These are phyloP conservation scores for Euphrasia arctica DNA, from an alignment of 305 asterid genomes.

Conservation along the genomic window DNA sequence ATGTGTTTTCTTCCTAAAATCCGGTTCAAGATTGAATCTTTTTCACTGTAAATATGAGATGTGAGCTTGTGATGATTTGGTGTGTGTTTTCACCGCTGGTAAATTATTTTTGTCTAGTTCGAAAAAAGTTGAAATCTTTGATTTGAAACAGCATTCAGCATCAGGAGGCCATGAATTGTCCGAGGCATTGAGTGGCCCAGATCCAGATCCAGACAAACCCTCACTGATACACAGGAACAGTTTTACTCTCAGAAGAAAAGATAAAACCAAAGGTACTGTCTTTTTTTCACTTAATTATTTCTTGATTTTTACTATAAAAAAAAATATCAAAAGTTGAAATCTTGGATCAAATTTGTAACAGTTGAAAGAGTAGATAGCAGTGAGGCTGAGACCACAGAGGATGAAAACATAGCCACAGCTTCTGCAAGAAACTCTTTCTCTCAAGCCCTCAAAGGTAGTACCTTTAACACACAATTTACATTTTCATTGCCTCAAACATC, in stretches of 20 bases:
- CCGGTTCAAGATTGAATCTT: not conserved
- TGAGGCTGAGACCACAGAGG: constrained; percentile 80
- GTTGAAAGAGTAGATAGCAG: constrained; percentile 60
- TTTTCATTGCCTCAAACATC: too few species aligned
- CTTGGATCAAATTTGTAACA: constrained; percentile 25
- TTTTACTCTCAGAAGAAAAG: constrained; percentile 52
- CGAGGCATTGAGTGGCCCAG: constrained; percentile 65
- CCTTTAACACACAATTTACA: too few species aligned
- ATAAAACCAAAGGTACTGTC: constrained; percentile 68
- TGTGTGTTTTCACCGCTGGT: not conserved
- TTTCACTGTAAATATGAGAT: not conserved
- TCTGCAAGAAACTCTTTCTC: constrained; percentile 94
- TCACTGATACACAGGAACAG: constrained; percentile 43
- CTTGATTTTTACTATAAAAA: constrained; percentile 2
- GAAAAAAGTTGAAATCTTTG: constrained; percentile 54
- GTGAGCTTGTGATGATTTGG: constrained; percentile 11
- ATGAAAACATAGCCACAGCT: constrained; percentile 53
- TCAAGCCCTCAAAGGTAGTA: constrained; percentile 82
- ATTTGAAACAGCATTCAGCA: constrained; percentile 77
- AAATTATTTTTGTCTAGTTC: constrained; percentile 23
- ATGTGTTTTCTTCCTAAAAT: not conserved
- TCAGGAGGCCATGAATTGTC: constrained; percentile 59
- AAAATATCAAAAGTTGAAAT: not conserved
- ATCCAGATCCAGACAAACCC: constrained; percentile 71
- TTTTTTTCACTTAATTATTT: constrained; percentile 8